Percentiles rank a stretch among this genome's conserved stretches.
phyloP scores from a whole-genome alignment of 1,284 basidiomycete species.

The Amylostereum areolatum region DNA sequence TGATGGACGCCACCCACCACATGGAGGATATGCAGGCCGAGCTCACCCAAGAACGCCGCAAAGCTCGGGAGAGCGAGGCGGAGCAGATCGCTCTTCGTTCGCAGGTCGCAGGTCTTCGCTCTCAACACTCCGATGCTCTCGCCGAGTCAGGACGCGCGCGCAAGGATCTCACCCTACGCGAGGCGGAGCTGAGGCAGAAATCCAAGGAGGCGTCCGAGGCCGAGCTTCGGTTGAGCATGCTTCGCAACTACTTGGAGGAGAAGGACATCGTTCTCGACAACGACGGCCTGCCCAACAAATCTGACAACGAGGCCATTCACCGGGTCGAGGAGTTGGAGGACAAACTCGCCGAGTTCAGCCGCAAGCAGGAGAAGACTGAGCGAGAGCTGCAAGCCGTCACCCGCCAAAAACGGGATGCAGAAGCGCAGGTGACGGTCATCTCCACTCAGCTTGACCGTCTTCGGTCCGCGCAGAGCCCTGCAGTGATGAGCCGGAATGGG shows the following conservation, averaged over 20 bases:
- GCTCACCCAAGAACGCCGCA: slow-evolving; percentile 66
- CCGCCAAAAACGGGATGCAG: slow-evolving; percentile 66
- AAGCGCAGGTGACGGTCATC: slow-evolving; percentile 60
- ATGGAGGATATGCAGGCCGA: too few relatives aligned
- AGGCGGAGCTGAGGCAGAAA: slow-evolving; percentile 64
- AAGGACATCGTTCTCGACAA: slow-evolving; percentile 79
- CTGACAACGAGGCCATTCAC: slow-evolving; percentile 43
- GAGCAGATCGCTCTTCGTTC: slow-evolving; percentile 68
- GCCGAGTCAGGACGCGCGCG: slow-evolving; percentile 70
- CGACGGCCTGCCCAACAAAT: slow-evolving; percentile 52
- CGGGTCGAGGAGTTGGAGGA: slow-evolving; percentile 68
- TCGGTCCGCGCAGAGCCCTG: slow-evolving; percentile 47
- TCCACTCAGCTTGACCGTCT: slow-evolving; percentile 62
- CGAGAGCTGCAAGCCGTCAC: slow-evolving; percentile 60
- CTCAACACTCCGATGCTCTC: slow-evolving; percentile 69
- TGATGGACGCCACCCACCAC: slow-evolving; percentile 64
- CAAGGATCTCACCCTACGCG: slow-evolving; percentile 65
- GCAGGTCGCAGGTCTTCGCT: slow-evolving; percentile 75
- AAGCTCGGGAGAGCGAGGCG: slow-evolving; percentile 60
- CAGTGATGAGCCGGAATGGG: slow-evolving; percentile 37
- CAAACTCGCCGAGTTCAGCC: slow-evolving; percentile 65
- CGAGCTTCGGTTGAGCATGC: slow-evolving; percentile 71
- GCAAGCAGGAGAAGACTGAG: slow-evolving; percentile 70
- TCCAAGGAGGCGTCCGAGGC: slow-evolving; percentile 67
- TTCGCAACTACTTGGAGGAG: slow-evolving; percentile 86